Conservation (phyloP, 2,329 filamentous ascomycete genomes). For the Emmonsiellopsis sp. region DNA sequence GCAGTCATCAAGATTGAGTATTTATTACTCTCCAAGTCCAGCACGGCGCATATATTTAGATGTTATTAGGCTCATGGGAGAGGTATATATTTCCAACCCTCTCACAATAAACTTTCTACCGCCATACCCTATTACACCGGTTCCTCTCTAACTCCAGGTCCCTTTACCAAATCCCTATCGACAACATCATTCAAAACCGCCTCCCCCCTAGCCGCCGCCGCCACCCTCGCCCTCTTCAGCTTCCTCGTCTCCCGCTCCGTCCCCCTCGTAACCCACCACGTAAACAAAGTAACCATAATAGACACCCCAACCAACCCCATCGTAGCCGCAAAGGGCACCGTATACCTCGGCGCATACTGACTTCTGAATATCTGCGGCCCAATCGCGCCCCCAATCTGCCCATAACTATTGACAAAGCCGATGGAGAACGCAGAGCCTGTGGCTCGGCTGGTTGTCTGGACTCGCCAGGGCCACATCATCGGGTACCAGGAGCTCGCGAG, state of each 20-base stretch:
- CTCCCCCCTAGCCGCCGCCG: conserved; percentile 33
- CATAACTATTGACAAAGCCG: conserved; percentile 43
- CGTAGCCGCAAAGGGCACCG: conserved; percentile 34
- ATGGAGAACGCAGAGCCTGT: conserved; percentile 45
- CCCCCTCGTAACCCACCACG: conserved; percentile 39
- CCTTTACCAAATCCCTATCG: conserved; percentile 22
- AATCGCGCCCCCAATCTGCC: conserved; percentile 42
- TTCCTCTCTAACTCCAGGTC: too few relatives aligned
- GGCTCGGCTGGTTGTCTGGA: conserved; percentile 38
- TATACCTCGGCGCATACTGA: conserved; percentile 40
- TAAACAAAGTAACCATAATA: conserved; percentile 31
- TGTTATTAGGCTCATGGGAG: too few relatives aligned
- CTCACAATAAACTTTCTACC: too few relatives aligned
- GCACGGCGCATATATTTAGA: too few relatives aligned
- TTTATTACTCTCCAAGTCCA: too few relatives aligned
- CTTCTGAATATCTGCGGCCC: conserved; percentile 40
- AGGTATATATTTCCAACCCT: too few relatives aligned
- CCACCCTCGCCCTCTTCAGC: conserved; percentile 35
- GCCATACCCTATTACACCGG: too few relatives aligned
- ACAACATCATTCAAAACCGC: conserved; percentile 38
- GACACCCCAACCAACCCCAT: conserved; percentile 40
- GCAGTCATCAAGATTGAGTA: too few relatives aligned
- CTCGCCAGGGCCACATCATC: conserved; percentile 46
- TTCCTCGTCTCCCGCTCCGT: conserved; percentile 39
- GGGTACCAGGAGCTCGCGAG: conserved; percentile 39